phyloP scores from a whole-genome alignment of 495 filamentous ascomycete genomes.

The Lophiotrema nucula region DNA sequence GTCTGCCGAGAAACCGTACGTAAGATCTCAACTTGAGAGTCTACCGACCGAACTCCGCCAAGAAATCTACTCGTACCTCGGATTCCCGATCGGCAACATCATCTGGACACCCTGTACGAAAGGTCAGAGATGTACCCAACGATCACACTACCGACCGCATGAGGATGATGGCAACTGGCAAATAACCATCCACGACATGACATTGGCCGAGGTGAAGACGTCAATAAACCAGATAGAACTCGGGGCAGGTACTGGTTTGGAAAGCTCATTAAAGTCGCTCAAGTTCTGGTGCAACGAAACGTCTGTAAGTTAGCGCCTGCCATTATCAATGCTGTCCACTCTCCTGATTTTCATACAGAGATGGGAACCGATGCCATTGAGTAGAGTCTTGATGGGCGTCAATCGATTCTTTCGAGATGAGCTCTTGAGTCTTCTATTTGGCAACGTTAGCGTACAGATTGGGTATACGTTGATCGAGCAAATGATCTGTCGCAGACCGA shows the following conservation, averaged over 20 bases:
- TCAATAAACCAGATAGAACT: not conserved
- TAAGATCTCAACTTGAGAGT: too few relatives aligned
- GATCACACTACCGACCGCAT: not conserved
- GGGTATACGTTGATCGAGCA: not conserved
- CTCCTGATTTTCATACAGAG: not conserved
- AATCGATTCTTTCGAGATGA: not conserved
- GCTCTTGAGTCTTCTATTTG: not conserved
- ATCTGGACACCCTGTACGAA: not conserved
- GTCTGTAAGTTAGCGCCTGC: not conserved
- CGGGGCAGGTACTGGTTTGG: not conserved
- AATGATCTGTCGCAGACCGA: not conserved
- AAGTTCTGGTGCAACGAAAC: not conserved
- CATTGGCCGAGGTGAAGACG: not conserved
- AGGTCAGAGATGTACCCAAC: not conserved
- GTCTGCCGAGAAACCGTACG: too few relatives aligned
- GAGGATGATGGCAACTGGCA: not conserved
- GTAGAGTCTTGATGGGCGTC: not conserved
- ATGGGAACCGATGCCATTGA: not conserved
- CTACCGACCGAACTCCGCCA: not conserved
- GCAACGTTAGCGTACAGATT: not conserved
- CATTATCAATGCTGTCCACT: not conserved
- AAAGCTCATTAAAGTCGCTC: not conserved
- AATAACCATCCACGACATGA: not conserved
- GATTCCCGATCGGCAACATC: not conserved
- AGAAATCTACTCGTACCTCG: not conserved